Base-by-base conservation (phyloP, 306 rosid species). In the Pyrus pyrifolia region DNA sequence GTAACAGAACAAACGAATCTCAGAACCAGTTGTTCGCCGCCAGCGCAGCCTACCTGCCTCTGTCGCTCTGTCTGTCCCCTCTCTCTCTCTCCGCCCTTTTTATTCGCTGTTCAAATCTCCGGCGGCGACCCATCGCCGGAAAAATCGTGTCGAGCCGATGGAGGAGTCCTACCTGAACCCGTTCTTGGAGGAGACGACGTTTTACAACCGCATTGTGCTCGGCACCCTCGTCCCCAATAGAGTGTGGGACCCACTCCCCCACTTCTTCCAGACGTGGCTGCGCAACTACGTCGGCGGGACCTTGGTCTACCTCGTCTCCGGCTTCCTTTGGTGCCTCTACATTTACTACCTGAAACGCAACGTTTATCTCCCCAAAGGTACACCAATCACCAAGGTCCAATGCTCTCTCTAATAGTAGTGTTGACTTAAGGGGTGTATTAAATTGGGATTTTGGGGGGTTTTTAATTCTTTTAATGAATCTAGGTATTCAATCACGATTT, bases 231-330 rank as follows among this genome's bases (percentile, higher is more conserved):
- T 92, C 70, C 97, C 97, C 1, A 51, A 35, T 1, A 1, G 15
- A 15, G 2, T 60, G 79, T 90, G 90, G 90, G 81, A 46, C 71
- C 89, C 92, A 57, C 87, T 95, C 29, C 97, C 97, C 1, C 95
- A 83, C 70, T 87, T 92, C 75, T 12, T 84, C 49, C 98, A 89
- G 80, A 80, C 92, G 0, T 95, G 98, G 98, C 85, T 95, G 18
- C 91, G 97, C 12, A 92, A 95, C 84, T 92, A 78, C 92, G 70
- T 95, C 64, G 97, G 91, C 8, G 98, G 96, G 1, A 63, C 75
- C 45, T 65, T 85, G 6, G 70, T 92, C 70, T 95, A 95, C 87
- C 38, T 95, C 53, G 2, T 90, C 68, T 87, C 93, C 21, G 96
- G 92, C 6, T 52, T 90, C 76, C 64, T 92, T 21, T 95, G 98